Base-by-base conservation (phyloP, 495 filamentous ascomycete species). In the Trichoderma virens region DNA sequence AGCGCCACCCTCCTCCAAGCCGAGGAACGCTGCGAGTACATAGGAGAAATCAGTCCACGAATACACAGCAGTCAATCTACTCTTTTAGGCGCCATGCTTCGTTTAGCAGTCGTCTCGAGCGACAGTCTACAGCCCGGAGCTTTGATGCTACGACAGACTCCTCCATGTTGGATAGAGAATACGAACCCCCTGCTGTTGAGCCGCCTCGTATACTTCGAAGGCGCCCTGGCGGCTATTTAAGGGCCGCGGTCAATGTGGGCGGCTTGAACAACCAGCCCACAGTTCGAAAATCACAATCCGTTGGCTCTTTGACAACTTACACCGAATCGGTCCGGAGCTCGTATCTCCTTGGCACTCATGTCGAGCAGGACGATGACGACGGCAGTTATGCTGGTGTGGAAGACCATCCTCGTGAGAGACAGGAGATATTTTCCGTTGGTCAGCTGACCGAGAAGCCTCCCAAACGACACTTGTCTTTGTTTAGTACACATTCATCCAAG, bases 171-270 rank as follows among this genome's bases (percentile, higher is more conserved):
- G 47, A 47, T 9, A 13, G 23, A 30, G 63, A 41, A n/a, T 34
- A 70, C 6, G 74, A 76, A 43, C 68, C 75, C 7, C 62, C 73
- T 5, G 73, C 79, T 56, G 80, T 80, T 0, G 71, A 73, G 27
- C 82, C 82, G n/a, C 72, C 81, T n/a, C 74, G 82, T 27, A 82
- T 90, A 65, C 85, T 98, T 45, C 85, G 94, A 64, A 84, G 94
- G 70, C 85, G 90, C 31, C 95, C 93, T 20, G 94, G 94, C 60
- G 92, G 94, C 39, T 88, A 98, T 76, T 78, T 98, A 61, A 86
- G 91, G 66, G 90, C 88, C 28, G 91, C 86, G 60, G 81, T 85
- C 31, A 90, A 89, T 71, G 88, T 90, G 28, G 83, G 85, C 66
- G 90, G 92, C 45, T 70, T 90, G 8, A 85, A 89, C 59, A 69